Base-by-base conservation (phyloP, 2,329 filamentous ascomycete genomes). In the Stachybotrys chartarum region DNA sequence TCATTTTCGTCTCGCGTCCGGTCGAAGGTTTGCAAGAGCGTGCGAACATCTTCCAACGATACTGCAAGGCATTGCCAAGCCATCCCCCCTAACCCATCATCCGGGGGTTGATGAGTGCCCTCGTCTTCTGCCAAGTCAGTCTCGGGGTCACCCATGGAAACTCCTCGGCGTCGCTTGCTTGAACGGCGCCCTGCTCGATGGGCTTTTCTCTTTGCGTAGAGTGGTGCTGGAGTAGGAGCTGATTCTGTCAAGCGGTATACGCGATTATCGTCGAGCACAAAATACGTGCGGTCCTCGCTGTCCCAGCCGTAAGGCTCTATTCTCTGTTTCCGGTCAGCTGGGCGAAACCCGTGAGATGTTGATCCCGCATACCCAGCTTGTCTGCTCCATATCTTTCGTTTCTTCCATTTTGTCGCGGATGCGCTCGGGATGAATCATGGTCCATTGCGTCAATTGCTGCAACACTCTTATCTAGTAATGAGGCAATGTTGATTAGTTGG, bases 61-160 rank as follows among this genome's bases (percentile, higher is more conserved):
- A 96, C 82, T 45, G 91, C 94, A 47, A 99, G 66, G 65, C 92
- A 97, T 68, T 97, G 91, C 93, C 94, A 99, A 58, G 82, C 89
- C 72, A 87, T 88, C 7, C 85, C 87, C 17, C 86, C 88, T 17
- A 93, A 79, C 1, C 86, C 85, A 60, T 90, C 81, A 58, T 75
- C 72, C 3, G 60, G 35, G 10, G 35, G 14, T 6, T 42, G 35
- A 24, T 69, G 60, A 10, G 62, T 56, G 31, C 67, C 58, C 53
- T 64, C 61, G 49, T 70, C 45, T 47, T 8, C 45, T 12, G 45
- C 64, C 11, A 52, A 56, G 5, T 66, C 59, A 60, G 61, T 62
- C 32, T 73, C 70, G 2, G 52, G 67, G 68, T 52, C 58, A 39
- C 66, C 60, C 2, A 35, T 47, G 11, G 61, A 49, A 7, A 77